These are phyloP conservation scores for Silene conica DNA, from an alignment of 148 eudicot genomes.

Conservation along the genomic window DNA sequence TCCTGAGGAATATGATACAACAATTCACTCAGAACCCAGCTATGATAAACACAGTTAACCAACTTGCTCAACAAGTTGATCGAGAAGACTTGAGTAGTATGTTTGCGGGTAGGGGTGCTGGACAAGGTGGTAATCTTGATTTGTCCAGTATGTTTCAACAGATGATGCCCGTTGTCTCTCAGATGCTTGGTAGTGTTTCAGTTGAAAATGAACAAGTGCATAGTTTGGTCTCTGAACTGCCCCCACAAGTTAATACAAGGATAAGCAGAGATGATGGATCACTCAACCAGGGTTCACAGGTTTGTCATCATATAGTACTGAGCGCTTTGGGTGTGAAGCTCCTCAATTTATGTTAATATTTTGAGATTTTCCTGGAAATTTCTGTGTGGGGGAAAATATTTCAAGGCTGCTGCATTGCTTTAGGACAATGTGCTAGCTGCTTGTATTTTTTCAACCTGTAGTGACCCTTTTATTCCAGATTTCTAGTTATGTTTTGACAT, in stretches of 20 bases:
- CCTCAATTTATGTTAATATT: background rate
- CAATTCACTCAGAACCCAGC: slow-evolving; percentile 80
- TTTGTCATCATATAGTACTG: slow-evolving; percentile 21
- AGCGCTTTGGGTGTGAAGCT: background rate
- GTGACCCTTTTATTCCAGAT: too few relatives aligned
- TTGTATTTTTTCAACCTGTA: too few relatives aligned
- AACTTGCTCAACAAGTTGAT: slow-evolving; percentile 89
- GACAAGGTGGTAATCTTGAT: slow-evolving; percentile 66
- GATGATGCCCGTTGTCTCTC: slow-evolving; percentile 98
- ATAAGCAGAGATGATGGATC: slow-evolving; percentile 24
- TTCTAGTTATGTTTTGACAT: too few relatives aligned
- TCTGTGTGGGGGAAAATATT: background rate
- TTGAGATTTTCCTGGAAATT: background rate
- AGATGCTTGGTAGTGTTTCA: slow-evolving; percentile 67
- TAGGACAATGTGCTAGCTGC: too few relatives aligned
- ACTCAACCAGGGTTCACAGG: slow-evolving; percentile 40
- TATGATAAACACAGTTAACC: slow-evolving; percentile 80
- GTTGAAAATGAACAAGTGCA: slow-evolving; percentile 23
- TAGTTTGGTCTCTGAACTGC: slow-evolving; percentile 24
- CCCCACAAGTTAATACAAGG: slow-evolving; percentile 19
- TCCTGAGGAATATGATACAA: slow-evolving; percentile 71
- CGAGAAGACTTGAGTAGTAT: slow-evolving; percentile 60
- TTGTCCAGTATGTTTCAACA: slow-evolving; percentile 87
- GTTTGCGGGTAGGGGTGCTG: slow-evolving; percentile 53
- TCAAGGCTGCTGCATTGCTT: background rate